Evolutionary conservation across 768 basidiomycete species (phyloP), one percentile per base, ranked within the genome.

Genomic region (Cystobasidium ongulense): DNA sequence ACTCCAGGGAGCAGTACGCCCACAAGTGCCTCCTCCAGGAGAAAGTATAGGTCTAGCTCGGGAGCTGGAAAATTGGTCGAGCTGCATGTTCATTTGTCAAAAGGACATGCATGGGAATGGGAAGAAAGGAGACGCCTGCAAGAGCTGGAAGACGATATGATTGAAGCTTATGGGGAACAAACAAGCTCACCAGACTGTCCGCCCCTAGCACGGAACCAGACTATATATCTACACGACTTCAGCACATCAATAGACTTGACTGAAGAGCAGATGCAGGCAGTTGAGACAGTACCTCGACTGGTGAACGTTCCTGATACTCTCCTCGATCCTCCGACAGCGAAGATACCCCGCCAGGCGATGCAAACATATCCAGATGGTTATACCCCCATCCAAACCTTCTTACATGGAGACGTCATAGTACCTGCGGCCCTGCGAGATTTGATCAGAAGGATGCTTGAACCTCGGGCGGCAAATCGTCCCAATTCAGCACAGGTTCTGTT

Each of bases 1-100:
- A 41, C 63, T 38, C 38, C 63, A 5, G 63, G 63, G 5, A 31
- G 17, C 38, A 35, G 17, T 23, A 64, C 63, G 17, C 63, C 63
- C 10, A 64, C 63, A 5, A 35, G 23, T 27, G 11, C 23, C 8
- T 52, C 29, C 3, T 11, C 15, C 13, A 31, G n/a, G 68, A 46
- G 68, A 31, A 71, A 71, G 38, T 27, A 53, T 10, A 11, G 68
- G 31, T 53, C 68, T 35, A 57, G 53, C 35, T 54, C 50, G 15
- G 68, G 68, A 53, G 68, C 68, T 21, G 68, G 68, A 59, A 36
- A 46, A 21, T 59, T 46, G n/a, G 43, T 71, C 4, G 68, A 71
- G 53, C 43, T 71, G 27, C 68, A 71, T 29, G 23, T 71, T 15
- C 68, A 71, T 43, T 53, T 71, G 1, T 33, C 53, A 18, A 71